Evolutionary conservation across 2,329 filamentous ascomycete genomes (phyloP).

Genomic region (Stagonosporopsis rhizophila): DNA sequence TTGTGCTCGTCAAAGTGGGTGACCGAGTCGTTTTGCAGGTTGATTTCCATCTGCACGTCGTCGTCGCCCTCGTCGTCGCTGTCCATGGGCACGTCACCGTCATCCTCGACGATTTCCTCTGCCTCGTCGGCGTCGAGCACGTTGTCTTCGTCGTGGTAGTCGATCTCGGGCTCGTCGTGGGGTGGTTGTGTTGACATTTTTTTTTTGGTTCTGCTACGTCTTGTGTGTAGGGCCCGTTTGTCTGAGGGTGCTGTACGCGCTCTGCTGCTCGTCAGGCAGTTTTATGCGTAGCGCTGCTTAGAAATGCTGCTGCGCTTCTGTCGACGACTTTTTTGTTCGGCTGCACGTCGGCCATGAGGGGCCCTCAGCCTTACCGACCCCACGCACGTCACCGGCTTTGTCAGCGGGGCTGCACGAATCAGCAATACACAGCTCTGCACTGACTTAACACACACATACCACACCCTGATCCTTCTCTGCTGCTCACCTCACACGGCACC

Average conservation of each 20-base stretch:
- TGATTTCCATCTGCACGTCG: slow-evolving; percentile 69
- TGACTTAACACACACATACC: too few species aligned
- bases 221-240: neutral
- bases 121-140: slow-evolving; percentile 80
- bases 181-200: slow-evolving; percentile 37
- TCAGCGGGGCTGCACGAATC: slow-evolving; percentile 18
- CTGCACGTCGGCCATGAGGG: slow-evolving; percentile 29
- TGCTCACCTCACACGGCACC: too few species aligned
- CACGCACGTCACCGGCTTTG: slow-evolving; percentile 39
- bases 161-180: slow-evolving; percentile 42
- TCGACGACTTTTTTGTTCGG: slow-evolving; percentile 43
- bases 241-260: neutral
- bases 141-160: slow-evolving; percentile 69
- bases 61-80: slow-evolving; percentile 68
- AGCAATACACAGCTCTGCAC: neutral
- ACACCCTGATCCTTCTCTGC: too few species aligned
- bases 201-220: neutral
- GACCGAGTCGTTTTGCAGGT: slow-evolving; percentile 87
- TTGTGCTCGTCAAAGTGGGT: slow-evolving; percentile 91
- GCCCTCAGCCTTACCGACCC: slow-evolving; percentile 26
- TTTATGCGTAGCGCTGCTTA: slow-evolving; percentile 40
- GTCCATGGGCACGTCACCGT: slow-evolving; percentile 80
- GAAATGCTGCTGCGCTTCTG: slow-evolving; percentile 41
- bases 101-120: slow-evolving; percentile 74
- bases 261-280: neutral